Conservation (phyloP, 2,329 filamentous ascomycete genomes). For the Madurella mycetomatis region DNA sequence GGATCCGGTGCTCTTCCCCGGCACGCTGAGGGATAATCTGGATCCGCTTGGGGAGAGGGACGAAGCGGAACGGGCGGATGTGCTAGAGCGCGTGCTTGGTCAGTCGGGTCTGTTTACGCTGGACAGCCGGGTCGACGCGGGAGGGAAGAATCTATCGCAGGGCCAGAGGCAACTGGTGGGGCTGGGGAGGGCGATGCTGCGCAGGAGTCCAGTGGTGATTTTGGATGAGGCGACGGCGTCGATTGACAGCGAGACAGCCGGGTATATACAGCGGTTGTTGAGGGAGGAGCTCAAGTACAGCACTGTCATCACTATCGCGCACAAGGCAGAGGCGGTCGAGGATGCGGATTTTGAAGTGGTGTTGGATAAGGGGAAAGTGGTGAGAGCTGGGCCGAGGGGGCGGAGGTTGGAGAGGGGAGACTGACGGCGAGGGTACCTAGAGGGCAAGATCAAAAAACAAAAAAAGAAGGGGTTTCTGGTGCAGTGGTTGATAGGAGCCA, state of each 20-base stretch:
- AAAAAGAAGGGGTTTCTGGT: no score
- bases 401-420: not conserved
- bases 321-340: conserved; percentile 58
- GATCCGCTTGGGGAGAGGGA: conserved; percentile 61
- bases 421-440: not conserved
- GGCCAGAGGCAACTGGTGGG: conserved; percentile 60
- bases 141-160: conserved; percentile 59
- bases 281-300: conserved; percentile 50
- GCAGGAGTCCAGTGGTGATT: conserved; percentile 56
- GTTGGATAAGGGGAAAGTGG: conserved; percentile 48
- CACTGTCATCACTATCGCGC: conserved; percentile 64
- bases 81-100: conserved; percentile 58
- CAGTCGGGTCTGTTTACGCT: conserved; percentile 35
- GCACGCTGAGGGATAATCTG: conserved; percentile 58
- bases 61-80: conserved; percentile 45
- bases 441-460: not conserved
- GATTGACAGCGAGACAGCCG: conserved; percentile 56
- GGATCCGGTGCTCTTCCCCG: conserved; percentile 58
- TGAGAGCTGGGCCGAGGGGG: conserved; percentile 39
- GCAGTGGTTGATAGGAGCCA: no score
- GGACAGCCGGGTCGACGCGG: conserved; percentile 50
- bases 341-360: conserved; percentile 53
- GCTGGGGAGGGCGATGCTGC: conserved; percentile 56
- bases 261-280: conserved; percentile 53
- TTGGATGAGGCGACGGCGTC: conserved; percentile 63